Evolutionary conservation across 176 grass and related monocot species (phyloP), one percentile per base, ranked within the genome.

Genomic region (Oryza rufipogon): DNA sequence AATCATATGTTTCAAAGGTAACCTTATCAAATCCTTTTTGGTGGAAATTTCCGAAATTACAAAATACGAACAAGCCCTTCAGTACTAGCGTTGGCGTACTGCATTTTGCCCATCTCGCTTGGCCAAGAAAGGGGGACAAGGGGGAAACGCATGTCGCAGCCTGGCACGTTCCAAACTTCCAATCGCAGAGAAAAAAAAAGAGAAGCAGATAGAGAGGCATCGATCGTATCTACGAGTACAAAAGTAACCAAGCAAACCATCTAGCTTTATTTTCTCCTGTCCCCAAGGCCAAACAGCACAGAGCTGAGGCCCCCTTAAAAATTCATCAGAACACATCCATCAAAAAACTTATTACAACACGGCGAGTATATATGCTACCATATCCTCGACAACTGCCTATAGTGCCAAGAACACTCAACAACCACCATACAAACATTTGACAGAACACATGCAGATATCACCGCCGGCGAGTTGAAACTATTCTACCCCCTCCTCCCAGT

Each of bases 351-450:
- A 75, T 77, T 60, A 71, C 83, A 84, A 6, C 36, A 80, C 44
- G 60, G 47, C 60, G 45, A 46, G 70, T 88, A 91, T 7, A 91
- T 4, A 63, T 23, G 88, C 61, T 68, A 87, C 47, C 30, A 68
- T 60, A 13, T 58, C 25, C 67, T 61, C 68, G 34, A 85, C 9
- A 66, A 61, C 78, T 78, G 68, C 74, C 28, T 58, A 68, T 64
- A 84, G 66, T 49, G 80, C 56, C 76, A 80, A 33, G 83, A 88
- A 63, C 80, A 88, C 70, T 23, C 58, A n/a, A 63, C 58, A 63
- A 23, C 82, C 70, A 77, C 54, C 88, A 86, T 76, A 89, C 78
- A 82, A 85, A 52, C 91, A 84, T 41, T 33, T 68, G 85, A 86
- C 58, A 52, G 83, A 63, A 63, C 58, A 93, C 56, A 83, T 65